These are phyloP conservation scores for Globisporangium alternatum DNA, from an alignment of 352 stramenopile species.

Conservation along the genomic window DNA sequence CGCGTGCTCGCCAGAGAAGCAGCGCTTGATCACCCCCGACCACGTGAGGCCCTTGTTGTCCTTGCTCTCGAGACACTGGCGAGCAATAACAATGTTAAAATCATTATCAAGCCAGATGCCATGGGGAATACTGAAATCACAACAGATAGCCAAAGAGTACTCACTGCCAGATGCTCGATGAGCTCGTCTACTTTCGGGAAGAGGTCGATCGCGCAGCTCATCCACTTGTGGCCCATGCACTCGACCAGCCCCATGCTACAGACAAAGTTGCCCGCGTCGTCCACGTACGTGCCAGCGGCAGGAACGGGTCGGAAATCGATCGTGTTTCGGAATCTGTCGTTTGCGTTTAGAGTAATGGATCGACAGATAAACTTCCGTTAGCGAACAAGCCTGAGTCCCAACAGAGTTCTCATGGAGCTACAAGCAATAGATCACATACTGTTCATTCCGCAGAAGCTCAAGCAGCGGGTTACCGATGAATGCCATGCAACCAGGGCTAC, in stretches of 20 bases:
- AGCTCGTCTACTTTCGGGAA: constrained; percentile 59
- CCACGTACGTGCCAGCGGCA: constrained; percentile 59
- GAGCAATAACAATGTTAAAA: constrained; percentile 6
- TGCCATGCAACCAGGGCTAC: constrained; percentile 65
- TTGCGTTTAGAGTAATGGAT: no score
- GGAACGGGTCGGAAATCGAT: constrained; percentile 70
- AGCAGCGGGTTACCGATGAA: constrained; percentile 68
- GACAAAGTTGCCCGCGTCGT: constrained; percentile 58
- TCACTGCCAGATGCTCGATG: constrained; percentile 59
- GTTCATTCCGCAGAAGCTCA: constrained; percentile 52
- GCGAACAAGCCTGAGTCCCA: neutral
- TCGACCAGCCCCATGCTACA: constrained; percentile 68
- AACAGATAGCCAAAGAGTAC: constrained; percentile 11
- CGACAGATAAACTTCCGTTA: neutral
- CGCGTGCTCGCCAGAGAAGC: constrained; percentile 46
- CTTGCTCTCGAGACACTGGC: constrained; percentile 68
- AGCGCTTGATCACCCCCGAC: constrained; percentile 60
- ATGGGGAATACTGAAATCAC: neutral
- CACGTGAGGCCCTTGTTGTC: constrained; percentile 73
- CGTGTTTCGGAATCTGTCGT: constrained; percentile 61
- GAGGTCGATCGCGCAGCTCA: constrained; percentile 71
- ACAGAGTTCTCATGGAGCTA: neutral
- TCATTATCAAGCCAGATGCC: constrained; percentile 1
- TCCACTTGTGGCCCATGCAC: constrained; percentile 75
- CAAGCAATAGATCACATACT: constrained; percentile 28